These are phyloP conservation scores for Nepenthes alata DNA, from an alignment of 179 eudicot species.

Conservation along the genomic window DNA sequence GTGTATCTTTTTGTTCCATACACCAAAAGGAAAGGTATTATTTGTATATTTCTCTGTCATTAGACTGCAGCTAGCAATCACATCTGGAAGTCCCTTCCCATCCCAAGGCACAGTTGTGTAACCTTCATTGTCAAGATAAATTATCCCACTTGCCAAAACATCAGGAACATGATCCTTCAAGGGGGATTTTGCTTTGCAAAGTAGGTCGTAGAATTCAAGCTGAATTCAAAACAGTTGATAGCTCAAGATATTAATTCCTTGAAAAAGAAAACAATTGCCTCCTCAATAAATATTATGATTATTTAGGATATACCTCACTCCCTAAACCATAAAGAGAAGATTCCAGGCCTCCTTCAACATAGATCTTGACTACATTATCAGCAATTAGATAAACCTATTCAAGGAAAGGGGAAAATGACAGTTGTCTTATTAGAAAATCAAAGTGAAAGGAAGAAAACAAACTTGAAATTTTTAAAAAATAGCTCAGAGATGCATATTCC, in stretches of 20 bases:
- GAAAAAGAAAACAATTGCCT: neutral
- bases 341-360: conserved; percentile 84
- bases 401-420: conserved; percentile 1
- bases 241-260: neutral
- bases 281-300: conserved; percentile 1
- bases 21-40: conserved; percentile 47
- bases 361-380: conserved; percentile 65
- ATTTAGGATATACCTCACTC: conserved; percentile 51
- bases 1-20: conserved; percentile 51
- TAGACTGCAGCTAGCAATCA: conserved; percentile 24
- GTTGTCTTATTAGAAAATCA: neutral
- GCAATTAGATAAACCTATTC: conserved; percentile 69
- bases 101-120: conserved; percentile 66
- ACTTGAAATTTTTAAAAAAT: no score
- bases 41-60: conserved; percentile 17
- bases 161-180: conserved; percentile 60
- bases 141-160: conserved; percentile 75
- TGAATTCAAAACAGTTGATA: conserved; percentile 14
- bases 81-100: conserved; percentile 63
- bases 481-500: no score
- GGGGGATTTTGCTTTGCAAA: conserved; percentile 37
- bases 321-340: conserved; percentile 67
- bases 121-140: conserved; percentile 46
- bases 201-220: conserved; percentile 75
- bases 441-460: no score